Evolutionary conservation across 169 alveolate species (phyloP), one percentile per base, ranked within the genome.

Genomic region (Sarcocystis neurona): DNA sequence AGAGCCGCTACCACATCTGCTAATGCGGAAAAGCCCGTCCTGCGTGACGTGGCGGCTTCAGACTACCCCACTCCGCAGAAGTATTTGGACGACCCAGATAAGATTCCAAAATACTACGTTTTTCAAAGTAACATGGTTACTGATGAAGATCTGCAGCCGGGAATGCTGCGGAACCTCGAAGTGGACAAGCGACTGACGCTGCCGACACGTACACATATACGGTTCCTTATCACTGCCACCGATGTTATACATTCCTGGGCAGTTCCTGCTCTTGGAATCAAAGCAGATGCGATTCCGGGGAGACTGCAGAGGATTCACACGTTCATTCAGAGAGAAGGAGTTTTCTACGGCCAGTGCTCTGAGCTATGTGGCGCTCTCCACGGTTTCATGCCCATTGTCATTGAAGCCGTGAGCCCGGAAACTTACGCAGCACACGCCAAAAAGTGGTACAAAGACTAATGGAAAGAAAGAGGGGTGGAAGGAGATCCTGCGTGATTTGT

Each of bases 361-460:
- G 98, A 96, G 92, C 95, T 96, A 92, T 96, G 98, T 88, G 98
- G 98, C 8, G 96, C 98, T 2, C 94, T 96, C 50, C 98, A 96
- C 72, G 98, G 98, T 72, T 96, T 96, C 82, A 96, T 96, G 98
- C 98, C 98, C 53, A 96, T 96, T 53, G 98, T 96, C 41, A 94
- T 96, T 5, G 98, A 96, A 92, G 98, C 97, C 0, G 97, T 95
- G 27, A 87, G 96, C 44, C 97, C 95, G 5, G 98, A 95, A 92
- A 95, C 97, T 39, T 96, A 95, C 84, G 98, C 98, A 4, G 98
- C 97, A 37, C 98, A 96, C 86, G 98, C 98, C 43, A 95, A 94
- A 92, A 96, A 96, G 94, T 96, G 96, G 93, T 96, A 96, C 92
- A 92, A 91, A 88, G 98, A 96, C 63, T 96, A 86, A 53, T 68